A percentile compares a stretch with the other conserved stretches of the same genome.
These are phyloP conservation scores for Nicotiana sylvestris DNA, from an alignment of 257 asterid species.

Conservation along the genomic window DNA sequence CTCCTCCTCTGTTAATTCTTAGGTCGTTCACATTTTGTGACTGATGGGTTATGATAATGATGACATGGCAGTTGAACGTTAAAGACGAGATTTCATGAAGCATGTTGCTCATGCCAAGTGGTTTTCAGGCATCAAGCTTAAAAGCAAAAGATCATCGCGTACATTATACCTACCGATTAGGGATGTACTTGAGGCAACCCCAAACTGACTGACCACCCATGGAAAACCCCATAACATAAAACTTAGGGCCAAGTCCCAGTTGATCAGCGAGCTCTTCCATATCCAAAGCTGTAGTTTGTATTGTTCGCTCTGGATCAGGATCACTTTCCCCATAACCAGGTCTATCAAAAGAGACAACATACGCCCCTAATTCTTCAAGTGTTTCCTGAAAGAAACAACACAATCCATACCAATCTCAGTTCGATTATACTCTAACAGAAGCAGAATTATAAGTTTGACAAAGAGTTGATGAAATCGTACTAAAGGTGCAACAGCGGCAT, in stretches of 20 bases:
- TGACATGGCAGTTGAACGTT: background rate
- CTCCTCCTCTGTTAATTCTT: background rate
- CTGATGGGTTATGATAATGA: background rate
- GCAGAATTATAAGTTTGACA: background rate
- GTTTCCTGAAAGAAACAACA: conserved; percentile 31
- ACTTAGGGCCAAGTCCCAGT: conserved; percentile 53
- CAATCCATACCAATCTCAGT: background rate
- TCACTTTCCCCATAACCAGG: conserved; percentile 87
- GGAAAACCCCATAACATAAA: conserved; percentile 54
- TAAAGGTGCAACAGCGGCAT: conserved; percentile 45
- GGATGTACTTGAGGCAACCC: conserved; percentile 76
- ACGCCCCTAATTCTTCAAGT: conserved; percentile 50
- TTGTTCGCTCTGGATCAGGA: conserved; percentile 58
- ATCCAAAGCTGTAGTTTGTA: conserved; percentile 49
- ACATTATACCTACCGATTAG: conserved; percentile 41
- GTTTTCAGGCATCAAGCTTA: background rate
- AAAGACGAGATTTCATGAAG: background rate
- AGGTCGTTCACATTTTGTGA: background rate
- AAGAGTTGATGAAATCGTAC: conserved; percentile 25
- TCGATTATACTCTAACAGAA: background rate
- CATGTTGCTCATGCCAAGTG: background rate
- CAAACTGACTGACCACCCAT: conserved; percentile 72
- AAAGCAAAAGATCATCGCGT: background rate
- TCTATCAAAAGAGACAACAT: conserved; percentile 66
- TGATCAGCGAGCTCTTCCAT: conserved; percentile 72